A percentile compares a stretch with the other conserved stretches of the same genome.
These are phyloP conservation scores for Collybia mongolica DNA, from an alignment of 768 basidiomycete genomes.

Conservation along the genomic window DNA sequence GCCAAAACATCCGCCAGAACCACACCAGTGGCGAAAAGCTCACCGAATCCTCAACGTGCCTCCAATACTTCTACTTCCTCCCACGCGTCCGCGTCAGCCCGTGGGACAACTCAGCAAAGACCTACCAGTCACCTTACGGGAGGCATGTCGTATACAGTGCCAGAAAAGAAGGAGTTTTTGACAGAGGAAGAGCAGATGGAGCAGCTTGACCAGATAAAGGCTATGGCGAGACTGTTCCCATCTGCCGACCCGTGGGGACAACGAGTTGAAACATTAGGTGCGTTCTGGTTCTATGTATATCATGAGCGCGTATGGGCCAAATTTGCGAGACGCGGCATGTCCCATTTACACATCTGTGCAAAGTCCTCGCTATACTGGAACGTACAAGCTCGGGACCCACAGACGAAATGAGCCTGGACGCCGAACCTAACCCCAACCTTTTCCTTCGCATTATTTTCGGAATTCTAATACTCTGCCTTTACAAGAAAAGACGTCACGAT, in stretches of 20 bases:
- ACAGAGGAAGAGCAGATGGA: constrained; percentile 31
- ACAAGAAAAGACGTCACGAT: constrained; percentile 44
- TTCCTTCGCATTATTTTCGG: neutral
- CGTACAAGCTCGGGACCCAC: no score
- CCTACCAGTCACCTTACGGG: constrained; percentile 1
- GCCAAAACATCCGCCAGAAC: neutral
- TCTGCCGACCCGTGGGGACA: constrained; percentile 43
- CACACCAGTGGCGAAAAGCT: neutral
- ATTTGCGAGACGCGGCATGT: neutral
- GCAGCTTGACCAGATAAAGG: constrained; percentile 34
- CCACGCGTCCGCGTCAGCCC: neutral
- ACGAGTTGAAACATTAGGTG: constrained; percentile 39
- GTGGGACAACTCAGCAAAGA: neutral
- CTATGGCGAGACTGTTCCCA: constrained; percentile 31
- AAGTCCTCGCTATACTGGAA: neutral
- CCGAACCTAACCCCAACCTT: constrained; percentile 1
- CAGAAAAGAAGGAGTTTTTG: constrained; percentile 16
- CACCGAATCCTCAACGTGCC: neutral
- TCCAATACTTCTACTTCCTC: neutral
- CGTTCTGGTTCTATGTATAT: constrained; percentile 5
- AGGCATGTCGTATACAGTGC: constrained; percentile 6
- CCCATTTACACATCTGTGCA: neutral
- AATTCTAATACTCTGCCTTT: constrained; percentile 5
- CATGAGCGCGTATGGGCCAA: neutral
- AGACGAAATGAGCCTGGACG: no score